Evolutionary conservation across 805 yeast species (phyloP), one percentile per base, ranked within the genome.

Genomic region (Yarrowia sp.): DNA sequence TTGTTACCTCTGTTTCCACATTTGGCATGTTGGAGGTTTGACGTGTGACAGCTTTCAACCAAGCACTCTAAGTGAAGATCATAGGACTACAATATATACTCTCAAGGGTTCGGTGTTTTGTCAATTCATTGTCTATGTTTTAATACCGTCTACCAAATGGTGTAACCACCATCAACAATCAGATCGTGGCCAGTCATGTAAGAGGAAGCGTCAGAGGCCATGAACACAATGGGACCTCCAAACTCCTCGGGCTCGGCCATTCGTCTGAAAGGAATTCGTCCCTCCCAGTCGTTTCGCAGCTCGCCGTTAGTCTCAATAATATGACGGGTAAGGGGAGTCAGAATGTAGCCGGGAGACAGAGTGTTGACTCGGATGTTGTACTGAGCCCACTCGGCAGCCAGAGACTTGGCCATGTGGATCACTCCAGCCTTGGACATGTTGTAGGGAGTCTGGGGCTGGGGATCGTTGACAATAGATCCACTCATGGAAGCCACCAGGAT

Each of bases 351-450:
- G 53, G 95, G 95, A 48, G 90, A 86, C 72, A 90, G 80, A 41
- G 93, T 85, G 81, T 90, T 89, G 73, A 90, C 91, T 78, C 94
- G 85, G 35, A 90, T 90, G 74, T 86, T 85, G 79, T 85, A 86
- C 74, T 85, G 83, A 64, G 95, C 90, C 95, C 95, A 90, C 79
- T 90, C 96, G 71, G 88, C 85, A 50, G 92, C 95, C 73, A 90
- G 80, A 2, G 93, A 85, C 77, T 86, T 86, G 68, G 85, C 90
- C 83, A 90, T 81, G 79, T 90, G 95, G 74, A 89, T 89, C 52
- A 89, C 94, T 76, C 93, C 95, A 16, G 95, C 95, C 81, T 90
- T 90, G 73, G 94, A 84, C 90, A 89, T 87, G 83, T 90, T 90
- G 84, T 90, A 90, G 73, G 90, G 90, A 72, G 86, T 84, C 80